Conservation (phyloP, 768 basidiomycete species). For the Rhizopogon roseolus region DNA sequence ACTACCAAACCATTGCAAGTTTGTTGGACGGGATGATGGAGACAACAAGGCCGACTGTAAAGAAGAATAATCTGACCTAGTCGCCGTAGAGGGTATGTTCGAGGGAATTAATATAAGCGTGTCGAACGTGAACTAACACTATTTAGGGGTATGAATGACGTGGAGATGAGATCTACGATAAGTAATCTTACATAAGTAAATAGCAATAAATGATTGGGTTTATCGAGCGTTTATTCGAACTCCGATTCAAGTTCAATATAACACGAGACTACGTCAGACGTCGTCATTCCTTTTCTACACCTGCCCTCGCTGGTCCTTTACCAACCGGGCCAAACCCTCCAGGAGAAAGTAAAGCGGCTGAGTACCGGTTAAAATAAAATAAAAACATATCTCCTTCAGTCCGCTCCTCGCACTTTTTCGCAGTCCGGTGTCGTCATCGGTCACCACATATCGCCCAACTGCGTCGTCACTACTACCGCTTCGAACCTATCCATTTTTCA, state of each 20-base stretch:
- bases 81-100: neutral
- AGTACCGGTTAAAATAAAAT: neutral
- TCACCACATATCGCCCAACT: neutral
- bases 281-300: slow-evolving; percentile 30
- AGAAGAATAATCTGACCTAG: too few species aligned
- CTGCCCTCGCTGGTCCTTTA: slow-evolving; percentile 12
- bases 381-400: too few species aligned
- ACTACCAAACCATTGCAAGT: neutral
- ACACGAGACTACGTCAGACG: slow-evolving; percentile 37
- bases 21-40: neutral
- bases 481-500: neutral
- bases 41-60: too few species aligned
- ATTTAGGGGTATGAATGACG: slow-evolving; percentile 16
- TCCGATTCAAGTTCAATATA: slow-evolving; percentile 40
- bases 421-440: slow-evolving; percentile 22
- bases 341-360: slow-evolving; percentile 18
- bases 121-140: neutral
- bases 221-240: slow-evolving; percentile 24
- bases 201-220: neutral
- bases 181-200: slow-evolving; percentile 9
- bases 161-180: slow-evolving; percentile 30
- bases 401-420: slow-evolving; percentile 3
- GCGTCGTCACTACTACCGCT: too few species aligned
- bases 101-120: neutral
- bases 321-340: slow-evolving; percentile 8